Evolutionary conservation across 2,329 filamentous ascomycete species (phyloP).

Genomic region (Volutella citrinella): DNA sequence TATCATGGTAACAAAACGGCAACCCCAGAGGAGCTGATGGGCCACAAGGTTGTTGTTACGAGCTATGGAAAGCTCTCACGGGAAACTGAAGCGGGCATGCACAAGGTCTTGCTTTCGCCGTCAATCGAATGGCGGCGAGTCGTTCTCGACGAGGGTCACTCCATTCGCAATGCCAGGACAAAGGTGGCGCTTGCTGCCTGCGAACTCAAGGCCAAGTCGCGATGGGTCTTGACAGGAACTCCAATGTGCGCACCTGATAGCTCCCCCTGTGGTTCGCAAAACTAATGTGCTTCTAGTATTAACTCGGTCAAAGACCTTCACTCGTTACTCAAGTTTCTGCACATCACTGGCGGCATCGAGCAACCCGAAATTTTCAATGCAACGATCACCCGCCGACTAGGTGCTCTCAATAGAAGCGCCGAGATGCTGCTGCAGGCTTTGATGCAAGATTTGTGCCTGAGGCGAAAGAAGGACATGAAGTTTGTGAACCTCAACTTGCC

Average conservation of each 20-base stretch:
- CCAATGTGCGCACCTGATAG: too few species aligned
- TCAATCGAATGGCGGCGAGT: conserved; percentile 69
- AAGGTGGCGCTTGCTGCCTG: conserved; percentile 69
- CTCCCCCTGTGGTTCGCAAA: too few species aligned
- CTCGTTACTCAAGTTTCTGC: conserved; percentile 74
- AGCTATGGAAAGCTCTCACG: conserved; percentile 75
- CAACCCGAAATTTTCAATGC: conserved; percentile 71
- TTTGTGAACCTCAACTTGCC: conserved; percentile 82
- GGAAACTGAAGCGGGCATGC: conserved; percentile 53
- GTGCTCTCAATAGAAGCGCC: conserved; percentile 52
- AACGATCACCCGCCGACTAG: conserved; percentile 59
- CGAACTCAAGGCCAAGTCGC: conserved; percentile 63
- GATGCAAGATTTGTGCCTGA: conserved; percentile 77
- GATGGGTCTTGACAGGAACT: conserved; percentile 79
- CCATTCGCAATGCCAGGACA: conserved; percentile 72
- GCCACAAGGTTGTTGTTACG: conserved; percentile 76
- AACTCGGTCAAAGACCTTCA: conserved; percentile 81
- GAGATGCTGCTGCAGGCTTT: conserved; percentile 68
- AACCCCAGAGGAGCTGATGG: conserved; percentile 53
- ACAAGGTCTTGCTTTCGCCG: conserved; percentile 36
- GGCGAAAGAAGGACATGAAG: conserved; percentile 82
- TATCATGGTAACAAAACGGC: conserved; percentile 68
- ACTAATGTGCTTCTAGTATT: too few species aligned
- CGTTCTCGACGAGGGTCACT: conserved; percentile 81
- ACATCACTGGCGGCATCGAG: conserved; percentile 72